phyloP scores from a whole-genome alignment of 2,329 filamentous ascomycete species.

The Macrophomina phaseolina region DNA sequence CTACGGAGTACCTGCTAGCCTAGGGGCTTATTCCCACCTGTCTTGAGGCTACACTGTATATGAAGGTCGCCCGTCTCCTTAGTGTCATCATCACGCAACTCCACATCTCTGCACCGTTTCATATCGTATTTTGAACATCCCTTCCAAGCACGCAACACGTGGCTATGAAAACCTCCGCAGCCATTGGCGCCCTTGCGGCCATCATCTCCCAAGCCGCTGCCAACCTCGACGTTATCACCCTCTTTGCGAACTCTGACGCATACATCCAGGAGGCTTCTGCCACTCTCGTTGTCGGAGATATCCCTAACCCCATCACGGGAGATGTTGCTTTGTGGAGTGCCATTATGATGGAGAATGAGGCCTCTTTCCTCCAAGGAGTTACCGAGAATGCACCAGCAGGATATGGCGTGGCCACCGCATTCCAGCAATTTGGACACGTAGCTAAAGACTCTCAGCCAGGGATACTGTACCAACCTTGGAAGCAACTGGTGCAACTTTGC shows the following conservation, averaged over 20 bases:
- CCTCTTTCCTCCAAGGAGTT: constrained; percentile 36
- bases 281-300: constrained; percentile 33
- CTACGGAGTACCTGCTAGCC: too few species aligned
- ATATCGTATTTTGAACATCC: background rate
- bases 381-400: constrained; percentile 31
- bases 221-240: constrained; percentile 35
- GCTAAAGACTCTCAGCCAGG: constrained; percentile 13
- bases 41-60: background rate
- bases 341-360: constrained; percentile 35
- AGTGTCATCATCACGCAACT: background rate
- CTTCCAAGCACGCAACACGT: background rate
- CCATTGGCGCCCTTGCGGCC: constrained; percentile 29
- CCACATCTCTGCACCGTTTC: background rate
- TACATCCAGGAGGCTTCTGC: constrained; percentile 33
- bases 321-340: constrained; percentile 36
- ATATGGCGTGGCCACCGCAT: background rate
- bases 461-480: constrained; percentile 32
- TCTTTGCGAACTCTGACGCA: constrained; percentile 29
- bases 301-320: constrained; percentile 32
- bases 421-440: background rate
- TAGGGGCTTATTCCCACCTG: background rate
- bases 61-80: background rate
- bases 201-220: constrained; percentile 30
- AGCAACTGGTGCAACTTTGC: constrained; percentile 36
- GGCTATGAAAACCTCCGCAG: constrained; percentile 10